These are phyloP conservation scores for Colletotrichum spinosum DNA, from an alignment of 2,329 filamentous ascomycete genomes.

Conservation along the genomic window DNA sequence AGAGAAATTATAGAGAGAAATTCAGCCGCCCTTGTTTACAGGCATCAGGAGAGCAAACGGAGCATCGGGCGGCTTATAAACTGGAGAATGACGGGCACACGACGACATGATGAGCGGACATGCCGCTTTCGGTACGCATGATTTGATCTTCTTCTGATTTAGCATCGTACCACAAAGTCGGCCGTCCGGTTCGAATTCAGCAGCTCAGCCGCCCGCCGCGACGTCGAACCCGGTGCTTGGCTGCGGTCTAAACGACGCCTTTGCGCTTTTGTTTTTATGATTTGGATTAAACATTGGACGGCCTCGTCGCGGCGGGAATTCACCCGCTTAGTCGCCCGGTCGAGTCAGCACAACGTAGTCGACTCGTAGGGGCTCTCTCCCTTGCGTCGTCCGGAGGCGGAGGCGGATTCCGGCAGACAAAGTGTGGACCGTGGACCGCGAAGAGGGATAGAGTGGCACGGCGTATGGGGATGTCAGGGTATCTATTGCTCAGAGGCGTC, in stretches of 20 bases:
- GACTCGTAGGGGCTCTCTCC: not conserved
- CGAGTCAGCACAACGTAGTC: too few relatives aligned
- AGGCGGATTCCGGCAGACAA: too few relatives aligned
- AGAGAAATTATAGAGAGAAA: too few relatives aligned
- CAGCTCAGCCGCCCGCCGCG: conserved; percentile 31
- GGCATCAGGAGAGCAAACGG: too few relatives aligned
- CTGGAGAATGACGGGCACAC: too few relatives aligned
- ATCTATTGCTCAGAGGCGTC: not conserved
- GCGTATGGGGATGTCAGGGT: not conserved
- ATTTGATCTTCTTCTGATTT: conserved; percentile 1
- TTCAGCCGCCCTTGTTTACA: too few relatives aligned
- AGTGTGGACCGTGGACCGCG: too few relatives aligned
- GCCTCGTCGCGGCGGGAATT: not conserved
- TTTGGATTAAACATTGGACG: too few relatives aligned
- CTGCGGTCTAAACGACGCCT: not conserved
- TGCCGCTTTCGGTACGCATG: too few relatives aligned
- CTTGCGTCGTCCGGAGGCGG: too few relatives aligned
- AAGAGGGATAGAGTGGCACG: not conserved
- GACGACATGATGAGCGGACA: not conserved
- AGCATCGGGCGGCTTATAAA: too few relatives aligned
- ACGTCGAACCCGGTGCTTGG: conserved; percentile 4
- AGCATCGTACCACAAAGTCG: not conserved
- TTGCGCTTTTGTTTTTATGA: too few relatives aligned
- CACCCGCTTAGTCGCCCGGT: not conserved
- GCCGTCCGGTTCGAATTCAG: conserved; percentile 5